Percentiles rank a stretch among this genome's conserved stretches.
phyloP scores from a whole-genome alignment of 345 rosid species.

The Aurinia saxatilis region DNA sequence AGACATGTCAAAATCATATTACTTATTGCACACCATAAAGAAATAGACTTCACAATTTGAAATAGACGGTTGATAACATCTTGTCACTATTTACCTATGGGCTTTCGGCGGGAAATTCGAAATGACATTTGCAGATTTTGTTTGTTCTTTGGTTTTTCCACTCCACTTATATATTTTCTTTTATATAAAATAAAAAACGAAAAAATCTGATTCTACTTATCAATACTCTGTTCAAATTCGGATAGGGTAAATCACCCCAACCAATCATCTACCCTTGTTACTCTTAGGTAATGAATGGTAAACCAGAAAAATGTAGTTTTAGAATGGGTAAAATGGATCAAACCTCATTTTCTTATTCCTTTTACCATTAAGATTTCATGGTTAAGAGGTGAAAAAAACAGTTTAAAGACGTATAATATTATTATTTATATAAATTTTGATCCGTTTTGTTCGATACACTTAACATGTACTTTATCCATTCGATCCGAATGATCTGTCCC shows the following conservation, averaged over 20 bases:
- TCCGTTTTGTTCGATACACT: no score
- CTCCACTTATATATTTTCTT: not conserved
- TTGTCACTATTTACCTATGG: conserved; percentile 2
- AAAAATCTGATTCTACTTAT: not conserved
- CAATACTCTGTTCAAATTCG: not conserved
- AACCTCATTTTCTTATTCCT: no score
- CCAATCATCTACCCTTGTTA: conserved; percentile 12
- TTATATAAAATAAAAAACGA: not conserved
- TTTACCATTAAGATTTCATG: no score
- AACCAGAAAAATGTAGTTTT: no score
- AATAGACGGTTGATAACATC: conserved; percentile 20
- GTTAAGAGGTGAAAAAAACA: no score
- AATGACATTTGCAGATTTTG: conserved; percentile 23
- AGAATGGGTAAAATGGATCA: no score
- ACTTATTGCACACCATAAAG: not conserved
- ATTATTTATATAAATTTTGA: no score
- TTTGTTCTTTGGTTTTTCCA: not conserved
- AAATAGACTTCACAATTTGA: conserved; percentile 10
- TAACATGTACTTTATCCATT: no score
- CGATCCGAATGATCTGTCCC: no score
- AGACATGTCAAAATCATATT: not conserved
- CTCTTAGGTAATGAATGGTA: no score
- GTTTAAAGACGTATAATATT: no score
- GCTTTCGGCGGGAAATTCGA: conserved; percentile 34
- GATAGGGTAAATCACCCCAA: conserved; percentile 16